These are phyloP conservation scores for Mortierella sp. DNA, from an alignment of 371 early-diverging fungal species.

Conservation along the genomic window DNA sequence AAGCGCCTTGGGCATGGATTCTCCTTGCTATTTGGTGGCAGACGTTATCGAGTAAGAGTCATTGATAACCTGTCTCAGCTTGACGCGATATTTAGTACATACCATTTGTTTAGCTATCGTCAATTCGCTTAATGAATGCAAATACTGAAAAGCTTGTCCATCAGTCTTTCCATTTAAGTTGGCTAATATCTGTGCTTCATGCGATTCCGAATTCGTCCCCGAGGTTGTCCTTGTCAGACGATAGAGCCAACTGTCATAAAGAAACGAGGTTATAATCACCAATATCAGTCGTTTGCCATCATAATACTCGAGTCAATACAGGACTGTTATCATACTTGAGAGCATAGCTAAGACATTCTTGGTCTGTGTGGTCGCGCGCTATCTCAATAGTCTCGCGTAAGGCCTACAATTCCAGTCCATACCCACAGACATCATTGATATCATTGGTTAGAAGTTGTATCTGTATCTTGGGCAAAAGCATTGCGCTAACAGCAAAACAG, in stretches of 20 bases:
- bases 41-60: not conserved
- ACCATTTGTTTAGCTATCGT: conserved; percentile 39
- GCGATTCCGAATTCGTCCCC: conserved; percentile 5
- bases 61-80: not conserved
- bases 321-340: conserved; percentile 36
- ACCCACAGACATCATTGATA: not conserved
- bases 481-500: not conserved
- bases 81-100: not conserved
- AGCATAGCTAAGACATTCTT: conserved; percentile 59
- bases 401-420: conserved; percentile 25
- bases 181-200: conserved; percentile 51
- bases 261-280: not conserved
- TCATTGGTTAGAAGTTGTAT: not conserved
- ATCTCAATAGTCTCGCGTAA: conserved; percentile 58
- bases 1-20: conserved; percentile 24
- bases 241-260: conserved; percentile 54
- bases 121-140: conserved; percentile 54
- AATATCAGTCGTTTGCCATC: not conserved
- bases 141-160: conserved; percentile 30
- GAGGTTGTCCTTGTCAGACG: conserved; percentile 38
- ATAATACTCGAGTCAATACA: not conserved
- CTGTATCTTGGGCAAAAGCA: not conserved
- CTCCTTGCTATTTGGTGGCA: conserved; percentile 32
- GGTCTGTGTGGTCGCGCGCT: conserved; percentile 56
- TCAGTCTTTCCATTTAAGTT: conserved; percentile 36